Evolutionary conservation across 768 basidiomycete species (phyloP), one percentile per base, ranked within the genome.

Genomic region (Tulasnella calospora): DNA sequence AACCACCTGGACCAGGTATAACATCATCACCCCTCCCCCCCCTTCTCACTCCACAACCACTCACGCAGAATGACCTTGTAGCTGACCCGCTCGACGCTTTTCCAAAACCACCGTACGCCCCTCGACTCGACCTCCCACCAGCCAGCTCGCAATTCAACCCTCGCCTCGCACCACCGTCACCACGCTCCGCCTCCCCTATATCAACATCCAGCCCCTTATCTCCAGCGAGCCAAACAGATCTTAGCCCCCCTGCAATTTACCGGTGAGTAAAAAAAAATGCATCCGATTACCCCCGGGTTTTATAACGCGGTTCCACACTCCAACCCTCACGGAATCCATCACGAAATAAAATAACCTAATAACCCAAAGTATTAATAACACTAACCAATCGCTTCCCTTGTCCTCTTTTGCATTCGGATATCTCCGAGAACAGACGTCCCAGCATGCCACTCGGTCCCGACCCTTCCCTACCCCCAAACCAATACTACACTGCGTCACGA

Each of bases 371-470:
- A 67, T 13, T 10, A 30, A 67, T 27, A 27, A 30, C 1, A 67
- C 27, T 67, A 67, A 7, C 1, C 13, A 19, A 8, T 13, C n/a
- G 30, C 33, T 67, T 67, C 17, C 61, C 61, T 67, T 67, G 2
- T 51, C 51, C 51, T 10, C 13, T 44, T 44, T n/a, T 21, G 51
- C 51, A 23, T 1, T 67, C 61, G 61, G 61, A 35, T 35, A 67
- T 35, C 61, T 67, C 61, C 61, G 61, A 67, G 61, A 67, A 30
- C 27, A 67, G 61, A 35, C 27, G 61, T 27, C 61, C 61, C 33
- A 67, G 61, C 61, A 67, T 67, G 61, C 61, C 61, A 12, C 61
- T 67, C 61, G 33, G 61, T 13, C 61, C 61, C 61, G 61, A 67
- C 27, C 61, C 61, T 4, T 35, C 61, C 61, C 12, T 67, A 4